A percentile compares a stretch with the other conserved stretches of the same genome.
Conservation (phyloP, 352 stramenopile species). For the Globisporangium middletonii region DNA sequence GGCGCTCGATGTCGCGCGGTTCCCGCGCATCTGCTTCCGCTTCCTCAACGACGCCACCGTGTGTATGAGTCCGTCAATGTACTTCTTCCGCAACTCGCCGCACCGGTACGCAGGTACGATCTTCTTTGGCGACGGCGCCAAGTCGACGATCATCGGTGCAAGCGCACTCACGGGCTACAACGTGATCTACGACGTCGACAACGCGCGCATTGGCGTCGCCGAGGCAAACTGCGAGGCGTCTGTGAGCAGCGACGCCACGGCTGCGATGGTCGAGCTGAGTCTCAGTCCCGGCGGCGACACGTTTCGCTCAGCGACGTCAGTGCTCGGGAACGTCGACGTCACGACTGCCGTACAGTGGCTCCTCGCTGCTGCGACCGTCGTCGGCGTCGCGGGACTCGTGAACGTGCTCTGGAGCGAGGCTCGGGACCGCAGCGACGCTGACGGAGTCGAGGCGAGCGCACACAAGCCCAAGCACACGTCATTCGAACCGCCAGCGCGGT, state of each 20-base stretch:
- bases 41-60: slow-evolving; percentile 56
- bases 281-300: slow-evolving; percentile 52
- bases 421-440: not conserved
- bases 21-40: slow-evolving; percentile 63
- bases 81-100: slow-evolving; percentile 33
- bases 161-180: slow-evolving; percentile 64
- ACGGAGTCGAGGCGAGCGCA: not conserved
- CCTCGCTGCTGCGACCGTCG: slow-evolving; percentile 28
- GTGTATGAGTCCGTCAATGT: slow-evolving; percentile 41
- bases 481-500: not conserved
- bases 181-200: slow-evolving; percentile 77
- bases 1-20: slow-evolving; percentile 16
- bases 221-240: slow-evolving; percentile 40
- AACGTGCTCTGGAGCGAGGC: slow-evolving; percentile 44
- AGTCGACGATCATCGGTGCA: slow-evolving; percentile 69
- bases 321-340: slow-evolving; percentile 17
- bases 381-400: slow-evolving; percentile 44
- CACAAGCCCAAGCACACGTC: too few species aligned
- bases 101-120: slow-evolving; percentile 53
- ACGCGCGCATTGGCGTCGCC: slow-evolving; percentile 58
- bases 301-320: slow-evolving; percentile 23
- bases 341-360: slow-evolving; percentile 37
- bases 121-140: slow-evolving; percentile 56
- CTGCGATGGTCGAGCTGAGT: slow-evolving; percentile 36
- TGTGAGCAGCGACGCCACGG: not conserved